Conservation (phyloP, 202 grass and related monocot species). For the Carex arenaria region DNA sequence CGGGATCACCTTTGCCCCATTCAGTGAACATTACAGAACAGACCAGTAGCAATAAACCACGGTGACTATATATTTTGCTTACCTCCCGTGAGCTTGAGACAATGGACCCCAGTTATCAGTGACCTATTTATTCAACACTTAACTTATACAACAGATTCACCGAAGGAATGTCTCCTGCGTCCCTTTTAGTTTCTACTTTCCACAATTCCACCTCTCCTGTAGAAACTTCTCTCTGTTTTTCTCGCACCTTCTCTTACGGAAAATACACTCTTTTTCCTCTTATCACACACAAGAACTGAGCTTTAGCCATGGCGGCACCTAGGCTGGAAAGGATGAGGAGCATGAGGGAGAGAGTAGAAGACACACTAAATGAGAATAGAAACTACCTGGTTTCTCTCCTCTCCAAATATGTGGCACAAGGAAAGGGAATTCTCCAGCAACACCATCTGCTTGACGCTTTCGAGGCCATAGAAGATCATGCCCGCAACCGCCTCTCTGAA, state of each 20-base stretch:
- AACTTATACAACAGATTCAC: not conserved
- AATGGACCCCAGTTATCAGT: not conserved
- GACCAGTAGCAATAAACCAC: not conserved
- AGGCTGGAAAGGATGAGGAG: conserved; percentile 56
- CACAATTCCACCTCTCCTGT: too few relatives aligned
- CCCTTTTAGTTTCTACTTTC: not conserved
- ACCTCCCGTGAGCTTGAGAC: not conserved
- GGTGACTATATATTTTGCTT: not conserved
- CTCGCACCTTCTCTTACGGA: conserved; percentile 1
- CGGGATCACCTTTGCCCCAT: not conserved
- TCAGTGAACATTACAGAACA: not conserved
- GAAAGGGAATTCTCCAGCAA: conserved; percentile 89
- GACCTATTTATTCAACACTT: not conserved
- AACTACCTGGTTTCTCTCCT: conserved; percentile 95
- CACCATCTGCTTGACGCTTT: conserved; percentile 86
- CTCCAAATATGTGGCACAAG: conserved; percentile 85
- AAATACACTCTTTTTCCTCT: not conserved
- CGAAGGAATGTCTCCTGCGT: not conserved
- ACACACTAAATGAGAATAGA: conserved; percentile 74
- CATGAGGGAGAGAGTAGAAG: conserved; percentile 82
- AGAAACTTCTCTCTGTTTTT: not conserved
- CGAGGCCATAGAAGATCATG: conserved; percentile 56
- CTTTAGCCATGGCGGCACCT: conserved; percentile 43
- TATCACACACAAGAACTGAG: not conserved
- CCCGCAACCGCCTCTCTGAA: conserved; percentile 48